These are phyloP conservation scores for Verticillium alfalfae DNA, from an alignment of 2,329 filamentous ascomycete species.

Conservation along the genomic window DNA sequence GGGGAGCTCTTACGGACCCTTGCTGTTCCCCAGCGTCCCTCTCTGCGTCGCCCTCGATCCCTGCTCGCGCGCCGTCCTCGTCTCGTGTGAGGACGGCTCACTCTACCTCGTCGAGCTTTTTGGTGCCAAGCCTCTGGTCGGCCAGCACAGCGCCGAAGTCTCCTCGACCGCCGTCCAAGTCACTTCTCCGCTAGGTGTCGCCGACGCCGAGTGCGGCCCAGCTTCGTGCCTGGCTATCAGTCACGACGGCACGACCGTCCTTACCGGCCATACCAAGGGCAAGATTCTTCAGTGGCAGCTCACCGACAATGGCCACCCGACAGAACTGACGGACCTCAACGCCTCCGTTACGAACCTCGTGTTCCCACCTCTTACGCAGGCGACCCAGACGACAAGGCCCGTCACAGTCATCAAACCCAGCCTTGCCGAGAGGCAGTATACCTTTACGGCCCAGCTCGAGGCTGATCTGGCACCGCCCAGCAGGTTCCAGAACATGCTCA, in stretches of 20 bases:
- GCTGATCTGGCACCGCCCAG: constrained; percentile 30
- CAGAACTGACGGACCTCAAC: constrained; percentile 66
- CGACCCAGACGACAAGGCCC: constrained; percentile 42
- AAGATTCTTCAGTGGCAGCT: constrained; percentile 79
- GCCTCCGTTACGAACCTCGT: constrained; percentile 76
- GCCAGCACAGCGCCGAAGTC: constrained; percentile 43
- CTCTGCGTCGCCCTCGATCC: constrained; percentile 73
- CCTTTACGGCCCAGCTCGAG: constrained; percentile 59
- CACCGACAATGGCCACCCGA: constrained; percentile 60
- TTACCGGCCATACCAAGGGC: constrained; percentile 78
- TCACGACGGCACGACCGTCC: constrained; percentile 74
- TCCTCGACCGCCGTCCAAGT: constrained; percentile 53
- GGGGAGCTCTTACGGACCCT: constrained; percentile 74
- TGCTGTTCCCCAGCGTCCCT: constrained; percentile 71
- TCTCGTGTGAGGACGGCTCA: constrained; percentile 73
- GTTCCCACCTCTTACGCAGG: constrained; percentile 60
- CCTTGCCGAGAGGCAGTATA: constrained; percentile 59
- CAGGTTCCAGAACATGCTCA: constrained; percentile 39
- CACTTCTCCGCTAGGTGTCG: constrained; percentile 46
- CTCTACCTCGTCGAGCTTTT: constrained; percentile 75
- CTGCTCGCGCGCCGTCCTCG: constrained; percentile 75
- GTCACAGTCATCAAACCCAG: constrained; percentile 75
- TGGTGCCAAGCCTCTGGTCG: constrained; percentile 49
- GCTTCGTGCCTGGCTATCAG: constrained; percentile 66
- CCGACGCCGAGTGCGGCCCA: constrained; percentile 59